Conservation (phyloP, 176 grass and related monocot species). For the Cenchrus purpureus region DNA sequence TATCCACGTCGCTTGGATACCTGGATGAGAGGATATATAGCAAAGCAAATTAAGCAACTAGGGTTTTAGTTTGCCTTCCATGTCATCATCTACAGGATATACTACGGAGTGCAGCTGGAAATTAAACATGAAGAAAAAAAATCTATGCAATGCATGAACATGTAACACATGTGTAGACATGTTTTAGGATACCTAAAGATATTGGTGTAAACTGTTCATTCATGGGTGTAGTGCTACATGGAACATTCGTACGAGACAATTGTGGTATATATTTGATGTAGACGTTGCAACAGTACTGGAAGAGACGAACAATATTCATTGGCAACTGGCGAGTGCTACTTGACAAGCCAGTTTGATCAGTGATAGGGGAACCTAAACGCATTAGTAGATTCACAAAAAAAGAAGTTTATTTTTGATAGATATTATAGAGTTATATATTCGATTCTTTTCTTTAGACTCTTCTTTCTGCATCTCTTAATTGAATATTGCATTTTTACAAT, state of each 20-base stretch:
- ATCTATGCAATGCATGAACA: background rate
- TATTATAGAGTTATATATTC: background rate
- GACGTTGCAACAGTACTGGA: constrained; percentile 40
- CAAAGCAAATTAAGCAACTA: constrained; percentile 5
- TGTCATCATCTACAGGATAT: background rate
- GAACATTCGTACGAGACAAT: constrained; percentile 38
- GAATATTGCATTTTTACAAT: too few relatives aligned
- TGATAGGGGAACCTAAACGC: background rate
- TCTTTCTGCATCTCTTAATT: too few relatives aligned
- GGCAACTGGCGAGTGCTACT: background rate
- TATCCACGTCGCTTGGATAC: constrained; percentile 92
- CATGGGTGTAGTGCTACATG: background rate
- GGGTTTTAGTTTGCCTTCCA: background rate
- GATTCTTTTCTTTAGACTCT: too few relatives aligned
- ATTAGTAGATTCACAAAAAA: background rate
- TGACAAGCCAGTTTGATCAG: background rate
- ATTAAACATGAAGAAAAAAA: background rate
- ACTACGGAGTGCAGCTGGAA: background rate
- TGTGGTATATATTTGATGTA: constrained; percentile 52
- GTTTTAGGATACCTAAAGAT: constrained; percentile 7
- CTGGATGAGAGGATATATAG: constrained; percentile 44
- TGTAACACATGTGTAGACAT: background rate
- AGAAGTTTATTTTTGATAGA: background rate
- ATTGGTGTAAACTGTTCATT: background rate
- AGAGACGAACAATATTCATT: background rate